Evolutionary conservation across 1,284 basidiomycete genomes (phyloP).

Genomic region (Tylopilus sp.): DNA sequence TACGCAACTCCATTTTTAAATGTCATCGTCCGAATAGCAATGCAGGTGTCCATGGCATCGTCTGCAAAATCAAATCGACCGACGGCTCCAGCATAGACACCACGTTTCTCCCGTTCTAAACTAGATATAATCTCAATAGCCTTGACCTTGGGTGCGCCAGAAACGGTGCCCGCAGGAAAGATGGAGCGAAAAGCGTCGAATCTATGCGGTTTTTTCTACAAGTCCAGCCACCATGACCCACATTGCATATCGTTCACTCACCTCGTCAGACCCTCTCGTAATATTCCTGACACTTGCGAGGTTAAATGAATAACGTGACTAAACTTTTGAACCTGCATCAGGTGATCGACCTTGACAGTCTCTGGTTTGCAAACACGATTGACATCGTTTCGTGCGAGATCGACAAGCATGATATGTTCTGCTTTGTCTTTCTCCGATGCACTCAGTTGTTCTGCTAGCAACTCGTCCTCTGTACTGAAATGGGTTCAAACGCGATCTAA

Average conservation of each 20-base stretch:
- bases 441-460: conserved; percentile 71
- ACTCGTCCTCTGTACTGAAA: conserved; percentile 74
- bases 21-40: conserved; percentile 97
- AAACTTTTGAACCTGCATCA: conserved; percentile 96
- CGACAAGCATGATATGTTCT: conserved; percentile 99
- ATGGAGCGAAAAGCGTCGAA: conserved; percentile 99
- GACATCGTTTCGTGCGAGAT: conserved; percentile 98
- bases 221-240: background rate
- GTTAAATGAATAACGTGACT: conserved; percentile 98
- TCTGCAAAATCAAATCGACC: conserved; percentile 96
- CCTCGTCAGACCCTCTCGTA: conserved; percentile 85
- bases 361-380: conserved; percentile 95
- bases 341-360: conserved; percentile 93
- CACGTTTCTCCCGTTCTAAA: conserved; percentile 87
- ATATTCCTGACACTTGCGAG: conserved; percentile 87
- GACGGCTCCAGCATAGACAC: conserved; percentile 96
- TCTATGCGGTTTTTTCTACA: conserved; percentile 41
- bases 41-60: conserved; percentile 97
- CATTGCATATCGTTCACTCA: conserved; percentile 30
- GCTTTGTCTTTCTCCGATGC: conserved; percentile 93
- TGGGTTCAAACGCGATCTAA: conserved; percentile 7
- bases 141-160: conserved; percentile 98
- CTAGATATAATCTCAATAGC: conserved; percentile 92
- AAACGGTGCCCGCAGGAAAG: conserved; percentile 99
- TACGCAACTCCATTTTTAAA: conserved; percentile 95